phyloP scores from a whole-genome alignment of 108 stramenopile genomes.

The Nitzschia sp. region DNA sequence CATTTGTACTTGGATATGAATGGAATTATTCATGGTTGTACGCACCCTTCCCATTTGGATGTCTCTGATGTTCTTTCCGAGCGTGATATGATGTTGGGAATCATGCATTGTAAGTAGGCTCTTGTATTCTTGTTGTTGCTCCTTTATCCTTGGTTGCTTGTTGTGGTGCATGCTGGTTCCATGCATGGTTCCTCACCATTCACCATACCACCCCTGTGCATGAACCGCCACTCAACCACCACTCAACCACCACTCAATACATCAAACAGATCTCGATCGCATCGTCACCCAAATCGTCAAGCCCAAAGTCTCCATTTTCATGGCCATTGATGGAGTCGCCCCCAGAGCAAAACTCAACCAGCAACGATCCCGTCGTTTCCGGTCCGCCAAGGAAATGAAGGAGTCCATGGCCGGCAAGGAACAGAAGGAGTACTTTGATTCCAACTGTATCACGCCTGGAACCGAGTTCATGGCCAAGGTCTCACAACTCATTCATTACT shows the following conservation, averaged over 20 bases:
- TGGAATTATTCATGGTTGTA: slow-evolving; percentile 98
- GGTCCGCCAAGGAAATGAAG: slow-evolving; percentile 90
- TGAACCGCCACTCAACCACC: background rate
- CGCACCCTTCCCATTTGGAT: slow-evolving; percentile 86
- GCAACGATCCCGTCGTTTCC: slow-evolving; percentile 95
- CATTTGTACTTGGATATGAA: slow-evolving; percentile 99
- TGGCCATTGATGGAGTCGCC: slow-evolving; percentile 98
- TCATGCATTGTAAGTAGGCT: slow-evolving; percentile 82
- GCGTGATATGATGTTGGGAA: slow-evolving; percentile 95
- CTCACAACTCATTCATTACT: slow-evolving; percentile 84
- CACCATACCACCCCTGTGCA: background rate
- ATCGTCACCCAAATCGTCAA: slow-evolving; percentile 95
- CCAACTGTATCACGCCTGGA: slow-evolving; percentile 99
- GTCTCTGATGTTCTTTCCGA: slow-evolving; percentile 87
- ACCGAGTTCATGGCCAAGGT: slow-evolving; percentile 96
- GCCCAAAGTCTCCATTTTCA: slow-evolving; percentile 91
- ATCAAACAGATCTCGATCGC: slow-evolving; percentile 85
- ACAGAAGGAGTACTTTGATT: slow-evolving; percentile 80
- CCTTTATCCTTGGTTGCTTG: too few relatives aligned
- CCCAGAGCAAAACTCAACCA: slow-evolving; percentile 99
- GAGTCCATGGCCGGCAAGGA: slow-evolving; percentile 73
- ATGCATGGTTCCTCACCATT: background rate
- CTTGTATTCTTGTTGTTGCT: background rate
- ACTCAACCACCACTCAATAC: background rate
- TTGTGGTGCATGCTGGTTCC: too few relatives aligned